Percentiles rank a stretch among this genome's conserved stretches.
These are phyloP conservation scores for Monotropa hypopitys DNA, from an alignment of 179 eudicot genomes.

Conservation along the genomic window DNA sequence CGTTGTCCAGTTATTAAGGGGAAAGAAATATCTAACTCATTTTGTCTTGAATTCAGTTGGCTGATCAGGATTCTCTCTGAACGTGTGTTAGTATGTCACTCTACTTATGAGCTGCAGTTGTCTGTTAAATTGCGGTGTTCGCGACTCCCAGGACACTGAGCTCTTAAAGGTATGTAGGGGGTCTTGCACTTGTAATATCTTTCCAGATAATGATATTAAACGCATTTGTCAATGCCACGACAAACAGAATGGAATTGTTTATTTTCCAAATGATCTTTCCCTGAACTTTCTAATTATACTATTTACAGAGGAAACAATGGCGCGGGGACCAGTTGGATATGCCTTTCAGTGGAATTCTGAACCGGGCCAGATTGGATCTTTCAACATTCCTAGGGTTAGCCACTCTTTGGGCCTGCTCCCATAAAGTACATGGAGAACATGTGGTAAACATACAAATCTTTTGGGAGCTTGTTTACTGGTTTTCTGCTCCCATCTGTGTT, in stretches of 20 bases:
- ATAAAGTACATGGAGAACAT: neutral
- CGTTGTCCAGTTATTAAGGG: neutral
- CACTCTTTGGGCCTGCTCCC: neutral
- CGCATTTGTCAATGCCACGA: neutral
- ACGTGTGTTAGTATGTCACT: conserved; percentile 10
- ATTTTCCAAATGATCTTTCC: neutral
- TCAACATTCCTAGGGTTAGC: conserved; percentile 7
- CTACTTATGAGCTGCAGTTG: conserved; percentile 19
- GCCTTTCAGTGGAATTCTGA: conserved; percentile 7
- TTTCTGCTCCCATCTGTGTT: neutral
- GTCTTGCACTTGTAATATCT: neutral
- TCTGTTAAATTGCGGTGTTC: conserved; percentile 16
- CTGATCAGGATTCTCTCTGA: conserved; percentile 7
- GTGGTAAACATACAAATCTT: neutral
- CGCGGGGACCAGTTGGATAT: neutral
- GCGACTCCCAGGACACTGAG: conserved; percentile 19
- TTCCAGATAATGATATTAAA: neutral
- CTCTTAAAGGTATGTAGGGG: conserved; percentile 27
- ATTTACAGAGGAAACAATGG: neutral
- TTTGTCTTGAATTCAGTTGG: conserved; percentile 15
- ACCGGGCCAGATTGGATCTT: conserved; percentile 4
- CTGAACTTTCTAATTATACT: neutral
- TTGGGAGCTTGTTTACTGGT: neutral
- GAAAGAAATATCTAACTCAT: neutral
- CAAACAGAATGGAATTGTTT: neutral